phyloP scores from a whole-genome alignment of 208 protist species.

The Trypanosoma vivax region DNA sequence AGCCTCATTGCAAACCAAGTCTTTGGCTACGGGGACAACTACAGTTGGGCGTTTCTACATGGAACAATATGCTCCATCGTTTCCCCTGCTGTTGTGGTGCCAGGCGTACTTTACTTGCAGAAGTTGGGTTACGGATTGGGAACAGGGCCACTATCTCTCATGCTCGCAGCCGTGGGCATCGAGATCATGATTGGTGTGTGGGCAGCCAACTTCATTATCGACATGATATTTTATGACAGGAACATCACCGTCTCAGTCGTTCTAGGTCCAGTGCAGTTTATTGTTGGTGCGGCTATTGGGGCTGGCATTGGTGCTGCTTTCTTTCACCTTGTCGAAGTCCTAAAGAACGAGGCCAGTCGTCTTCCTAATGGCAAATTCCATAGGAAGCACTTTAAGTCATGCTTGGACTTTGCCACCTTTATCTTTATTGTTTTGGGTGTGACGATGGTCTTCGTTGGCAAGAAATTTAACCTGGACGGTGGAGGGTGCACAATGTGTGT shows the following conservation, averaged over 20 bases:
- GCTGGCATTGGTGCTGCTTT: conserved; percentile 54
- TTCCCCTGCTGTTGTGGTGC: conserved; percentile 69
- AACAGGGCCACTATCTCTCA: conserved; percentile 48
- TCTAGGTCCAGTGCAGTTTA: conserved; percentile 65
- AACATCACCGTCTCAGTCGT: conserved; percentile 41
- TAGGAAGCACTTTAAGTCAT: conserved; percentile 47
- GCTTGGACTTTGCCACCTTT: conserved; percentile 44
- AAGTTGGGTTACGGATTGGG: conserved; percentile 63
- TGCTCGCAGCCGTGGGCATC: conserved; percentile 62
- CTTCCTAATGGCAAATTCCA: conserved; percentile 61
- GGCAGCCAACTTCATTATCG: conserved; percentile 72
- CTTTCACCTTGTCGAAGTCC: conserved; percentile 60
- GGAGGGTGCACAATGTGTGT: conserved; percentile 71
- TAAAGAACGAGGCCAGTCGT: conserved; percentile 63
- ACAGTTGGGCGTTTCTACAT: conserved; percentile 76
- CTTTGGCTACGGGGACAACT: conserved; percentile 60
- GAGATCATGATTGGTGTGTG: conserved; percentile 78
- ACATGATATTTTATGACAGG: conserved; percentile 58
- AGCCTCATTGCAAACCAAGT: conserved; percentile 65
- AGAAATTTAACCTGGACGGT: conserved; percentile 47
- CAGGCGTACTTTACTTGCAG: conserved; percentile 62
- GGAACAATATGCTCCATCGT: conserved; percentile 71
- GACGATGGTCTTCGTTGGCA: conserved; percentile 65
- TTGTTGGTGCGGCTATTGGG: conserved; percentile 52
- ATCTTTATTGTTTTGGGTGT: conserved; percentile 45